A percentile compares a stretch with the other conserved stretches of the same genome.
These are phyloP conservation scores for Mayamaea pseudoterrestris DNA, from an alignment of 108 stramenopile species.

Conservation along the genomic window DNA sequence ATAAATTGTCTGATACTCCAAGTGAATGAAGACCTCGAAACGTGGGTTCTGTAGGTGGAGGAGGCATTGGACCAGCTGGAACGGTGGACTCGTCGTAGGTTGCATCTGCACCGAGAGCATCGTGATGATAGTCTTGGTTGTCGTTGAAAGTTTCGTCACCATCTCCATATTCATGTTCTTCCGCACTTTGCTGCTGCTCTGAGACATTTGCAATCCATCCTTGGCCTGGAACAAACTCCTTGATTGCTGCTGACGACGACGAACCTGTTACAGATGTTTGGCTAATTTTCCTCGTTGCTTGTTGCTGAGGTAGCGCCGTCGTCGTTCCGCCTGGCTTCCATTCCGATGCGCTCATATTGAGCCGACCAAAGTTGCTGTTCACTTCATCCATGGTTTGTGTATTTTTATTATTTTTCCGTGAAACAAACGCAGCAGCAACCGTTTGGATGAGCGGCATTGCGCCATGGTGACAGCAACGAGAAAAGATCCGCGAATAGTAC, in stretches of 20 bases:
- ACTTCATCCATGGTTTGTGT: slow-evolving; percentile 19
- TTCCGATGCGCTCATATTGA: slow-evolving; percentile 14
- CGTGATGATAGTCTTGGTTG: background rate
- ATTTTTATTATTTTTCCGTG: no score
- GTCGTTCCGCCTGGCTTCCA: slow-evolving; percentile 11
- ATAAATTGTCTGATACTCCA: slow-evolving; percentile 38
- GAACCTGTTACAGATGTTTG: no score
- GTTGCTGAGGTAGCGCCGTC: slow-evolving; percentile 10
- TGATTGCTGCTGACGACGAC: no score
- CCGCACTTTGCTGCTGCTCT: background rate
- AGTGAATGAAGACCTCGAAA: slow-evolving; percentile 28
- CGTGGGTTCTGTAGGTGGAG: slow-evolving; percentile 20
- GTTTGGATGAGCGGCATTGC: no score
- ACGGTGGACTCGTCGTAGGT: slow-evolving; percentile 10
- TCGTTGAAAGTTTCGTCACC: no score
- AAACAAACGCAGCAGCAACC: no score
- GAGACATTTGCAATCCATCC: slow-evolving; percentile 21
- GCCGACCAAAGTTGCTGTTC: slow-evolving; percentile 2
- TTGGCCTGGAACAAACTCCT: slow-evolving; percentile 34
- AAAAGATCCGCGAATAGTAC: no score
- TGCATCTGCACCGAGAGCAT: background rate
- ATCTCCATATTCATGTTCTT: no score
- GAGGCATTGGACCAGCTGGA: slow-evolving; percentile 27
- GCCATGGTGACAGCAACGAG: no score
- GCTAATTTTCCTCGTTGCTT: slow-evolving; percentile 12